Conservation (phyloP, 495 filamentous ascomycete genomes). For the Cryomyces minteri region DNA sequence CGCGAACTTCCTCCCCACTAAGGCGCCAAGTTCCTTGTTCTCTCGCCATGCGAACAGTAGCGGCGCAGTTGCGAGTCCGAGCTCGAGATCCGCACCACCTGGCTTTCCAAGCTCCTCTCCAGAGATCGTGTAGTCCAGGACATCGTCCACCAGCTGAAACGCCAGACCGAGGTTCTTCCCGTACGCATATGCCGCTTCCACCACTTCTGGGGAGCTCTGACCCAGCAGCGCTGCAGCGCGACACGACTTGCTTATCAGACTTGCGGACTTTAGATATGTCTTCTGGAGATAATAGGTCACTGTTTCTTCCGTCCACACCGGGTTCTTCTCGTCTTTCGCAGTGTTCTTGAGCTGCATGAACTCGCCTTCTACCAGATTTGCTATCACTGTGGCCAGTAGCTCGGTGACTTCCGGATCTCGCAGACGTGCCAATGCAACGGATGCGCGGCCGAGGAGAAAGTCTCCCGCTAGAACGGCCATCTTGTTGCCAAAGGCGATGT, state of each 20-base stretch:
- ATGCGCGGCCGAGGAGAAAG: conserved; percentile 82
- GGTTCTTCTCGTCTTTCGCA: conserved; percentile 62
- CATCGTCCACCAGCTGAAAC: conserved; percentile 96
- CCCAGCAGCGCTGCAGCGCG: conserved; percentile 78
- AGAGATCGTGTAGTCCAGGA: conserved; percentile 87
- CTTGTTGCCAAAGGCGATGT: conserved; percentile 91
- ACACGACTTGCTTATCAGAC: conserved; percentile 88
- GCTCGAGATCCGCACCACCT: conserved; percentile 80
- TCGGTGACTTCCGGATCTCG: conserved; percentile 89
- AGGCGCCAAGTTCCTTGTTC: conserved; percentile 60
- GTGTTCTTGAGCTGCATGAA: conserved; percentile 99
- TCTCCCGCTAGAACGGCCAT: conserved; percentile 96
- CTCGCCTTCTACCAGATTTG: conserved; percentile 93
- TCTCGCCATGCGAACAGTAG: conserved; percentile 92
- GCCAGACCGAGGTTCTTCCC: conserved; percentile 85
- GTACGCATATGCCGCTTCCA: conserved; percentile 81
- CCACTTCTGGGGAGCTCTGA: conserved; percentile 51
- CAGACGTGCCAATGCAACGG: conserved; percentile 78
- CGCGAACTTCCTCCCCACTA: conserved; percentile 84
- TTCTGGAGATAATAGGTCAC: conserved; percentile 95
- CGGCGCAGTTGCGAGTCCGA: conserved; percentile 90
- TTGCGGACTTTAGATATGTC: conserved; percentile 93
- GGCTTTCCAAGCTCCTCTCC: conserved; percentile 82
- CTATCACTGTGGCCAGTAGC: conserved; percentile 86
- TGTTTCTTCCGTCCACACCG: conserved; percentile 68